phyloP scores from a whole-genome alignment of 371 early-diverging fungal genomes.

The Lichtheimia ornata region DNA sequence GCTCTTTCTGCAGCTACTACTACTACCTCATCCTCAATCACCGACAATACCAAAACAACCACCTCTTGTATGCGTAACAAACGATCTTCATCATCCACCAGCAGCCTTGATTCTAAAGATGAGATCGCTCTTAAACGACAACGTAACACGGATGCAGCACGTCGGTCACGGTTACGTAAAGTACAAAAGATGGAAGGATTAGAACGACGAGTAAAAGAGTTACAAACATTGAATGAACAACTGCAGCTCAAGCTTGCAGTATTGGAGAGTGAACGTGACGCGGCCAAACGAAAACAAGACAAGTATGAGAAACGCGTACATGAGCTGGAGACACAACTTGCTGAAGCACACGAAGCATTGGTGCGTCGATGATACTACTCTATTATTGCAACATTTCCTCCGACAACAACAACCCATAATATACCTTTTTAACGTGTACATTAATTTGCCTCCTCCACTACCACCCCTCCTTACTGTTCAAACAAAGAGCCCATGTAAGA shows the following conservation, averaged over 20 bases:
- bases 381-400: too few species aligned
- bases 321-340: constrained; percentile 69
- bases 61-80: neutral
- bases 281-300: constrained; percentile 3
- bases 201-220: constrained; percentile 73
- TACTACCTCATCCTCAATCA: neutral
- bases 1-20: neutral
- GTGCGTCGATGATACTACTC: neutral
- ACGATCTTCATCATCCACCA: too few species aligned
- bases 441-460: too few species aligned
- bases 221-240: constrained; percentile 73
- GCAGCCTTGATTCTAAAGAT: constrained; percentile 55
- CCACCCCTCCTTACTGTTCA: too few species aligned
- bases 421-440: too few species aligned
- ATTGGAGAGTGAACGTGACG: constrained; percentile 13
- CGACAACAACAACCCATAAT: too few species aligned
- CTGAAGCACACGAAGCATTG: constrained; percentile 61
- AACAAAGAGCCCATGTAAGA: too few species aligned
- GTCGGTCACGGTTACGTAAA: constrained; percentile 90
- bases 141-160: constrained; percentile 94
- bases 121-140: constrained; percentile 74
- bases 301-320: constrained; percentile 51
- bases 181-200: constrained; percentile 78
- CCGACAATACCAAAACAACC: neutral
- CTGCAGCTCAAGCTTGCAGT: constrained; percentile 38